Evolutionary conservation across 176 grass and related monocot species (phyloP).

Genomic region (Carex kokanica): DNA sequence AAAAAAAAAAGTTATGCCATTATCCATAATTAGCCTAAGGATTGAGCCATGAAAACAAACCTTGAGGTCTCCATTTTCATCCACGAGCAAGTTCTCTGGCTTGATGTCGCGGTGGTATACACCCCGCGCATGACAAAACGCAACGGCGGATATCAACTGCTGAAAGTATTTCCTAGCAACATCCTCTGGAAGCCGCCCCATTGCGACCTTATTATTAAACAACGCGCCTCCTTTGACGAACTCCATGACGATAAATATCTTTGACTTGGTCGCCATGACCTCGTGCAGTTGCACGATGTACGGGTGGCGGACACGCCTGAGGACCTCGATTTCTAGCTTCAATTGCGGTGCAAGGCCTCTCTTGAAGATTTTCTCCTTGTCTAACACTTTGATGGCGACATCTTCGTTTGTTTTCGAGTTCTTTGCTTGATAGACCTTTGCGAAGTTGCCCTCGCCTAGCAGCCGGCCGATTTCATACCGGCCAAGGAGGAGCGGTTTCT

Average conservation of each 20-base stretch:
- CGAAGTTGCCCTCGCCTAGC: conserved; percentile 65
- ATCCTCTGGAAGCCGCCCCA: conserved; percentile 36
- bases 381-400: conserved; percentile 55
- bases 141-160: conserved; percentile 45
- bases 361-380: conserved; percentile 49
- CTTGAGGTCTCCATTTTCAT: conserved; percentile 57
- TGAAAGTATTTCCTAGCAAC: conserved; percentile 50
- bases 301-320: conserved; percentile 47
- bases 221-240: conserved; percentile 49
- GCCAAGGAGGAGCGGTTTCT: conserved; percentile 25
- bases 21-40: conserved; percentile 1
- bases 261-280: conserved; percentile 54
- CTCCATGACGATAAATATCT: conserved; percentile 73
- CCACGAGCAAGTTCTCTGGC: conserved; percentile 63
- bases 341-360: conserved; percentile 31
- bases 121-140: conserved; percentile 58
- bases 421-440: conserved; percentile 42
- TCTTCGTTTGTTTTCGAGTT: conserved; percentile 33
- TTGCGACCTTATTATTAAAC: conserved; percentile 27
- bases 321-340: conserved; percentile 54
- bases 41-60: not conserved
- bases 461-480: conserved; percentile 42
- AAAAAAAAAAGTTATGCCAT: not conserved
- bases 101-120: conserved; percentile 78
- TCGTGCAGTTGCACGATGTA: conserved; percentile 55